Evolutionary conservation across 345 rosid genomes (phyloP), one percentile per base, ranked within the genome.

Genomic region (Heritiera littoralis): DNA sequence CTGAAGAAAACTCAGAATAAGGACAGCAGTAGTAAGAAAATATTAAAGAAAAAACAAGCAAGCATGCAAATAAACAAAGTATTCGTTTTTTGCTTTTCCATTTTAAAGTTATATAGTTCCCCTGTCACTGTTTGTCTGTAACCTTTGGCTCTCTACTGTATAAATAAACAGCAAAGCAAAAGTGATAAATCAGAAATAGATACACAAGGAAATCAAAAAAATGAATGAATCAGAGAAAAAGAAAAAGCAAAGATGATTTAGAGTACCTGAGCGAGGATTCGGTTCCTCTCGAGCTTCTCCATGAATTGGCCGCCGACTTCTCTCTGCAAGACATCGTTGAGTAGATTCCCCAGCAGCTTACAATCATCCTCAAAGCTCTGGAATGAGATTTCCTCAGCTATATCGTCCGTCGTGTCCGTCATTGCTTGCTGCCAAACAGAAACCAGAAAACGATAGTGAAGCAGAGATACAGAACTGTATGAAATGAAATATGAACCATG

Each of bases 401-500:
- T 92, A 81, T 96, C 99, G 83, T 96, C 98, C 20, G 97, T 96
- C 2, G 95, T 91, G 82, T 94, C 99, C 86, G 98, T 94, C 99
- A 96, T 95, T 78, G 82, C 71, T 66, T 20, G 23, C 46, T 28
- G 61, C 66, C 76, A 76, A 60, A 49, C 55, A 40, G 56, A 9
- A 63, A 41, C 2, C 32, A 45, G 35, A 54, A 48, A 17, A 18
- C 28, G 32, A n/a, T 76, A 60, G 59, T 13, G 35, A 23, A 45
- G 40, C 5, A 13, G 66, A 54, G 81, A 75, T 38, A 76, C 41
- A 63, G 80, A 58, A 73, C 54, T 20, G 6, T 51, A 51, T 14
- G 55, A 51, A 54, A 54, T 13, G 13, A 13, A 3, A 4, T 14
- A 56, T 66, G 49, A 66, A 64, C 28, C 41, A 58, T 38, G 75